A percentile compares a stretch with the other conserved stretches of the same genome.
These are phyloP conservation scores for Chlorella sorokiniana DNA, from an alignment of 139 green algal genomes.

Conservation along the genomic window DNA sequence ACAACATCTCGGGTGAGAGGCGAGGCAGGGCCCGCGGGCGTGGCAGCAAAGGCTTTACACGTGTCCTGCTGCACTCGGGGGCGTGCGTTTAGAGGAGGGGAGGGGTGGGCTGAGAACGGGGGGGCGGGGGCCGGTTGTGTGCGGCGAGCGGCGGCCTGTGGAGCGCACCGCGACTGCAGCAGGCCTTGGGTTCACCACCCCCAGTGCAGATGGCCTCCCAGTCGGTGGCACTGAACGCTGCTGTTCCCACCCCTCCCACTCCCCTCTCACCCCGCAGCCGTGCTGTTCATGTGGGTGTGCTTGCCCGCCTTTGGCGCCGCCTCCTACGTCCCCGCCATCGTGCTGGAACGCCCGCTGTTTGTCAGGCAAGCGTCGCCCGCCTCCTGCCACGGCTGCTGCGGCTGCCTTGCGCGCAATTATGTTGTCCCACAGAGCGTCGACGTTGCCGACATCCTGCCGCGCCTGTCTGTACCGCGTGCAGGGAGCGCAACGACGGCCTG, in stretches of 20 bases:
- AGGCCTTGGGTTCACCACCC: too few species aligned
- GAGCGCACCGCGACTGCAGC: too few species aligned
- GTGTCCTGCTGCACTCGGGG: too few species aligned
- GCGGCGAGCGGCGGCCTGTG: too few species aligned
- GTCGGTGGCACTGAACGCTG: too few species aligned
- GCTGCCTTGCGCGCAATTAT: neutral
- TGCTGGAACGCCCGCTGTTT: slow-evolving; percentile 82
- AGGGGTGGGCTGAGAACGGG: too few species aligned
- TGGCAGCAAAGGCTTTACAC: too few species aligned
- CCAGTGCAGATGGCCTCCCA: too few species aligned
- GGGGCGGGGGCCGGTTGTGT: too few species aligned
- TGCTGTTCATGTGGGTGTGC: slow-evolving; percentile 82
- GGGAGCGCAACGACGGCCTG: slow-evolving; percentile 80
- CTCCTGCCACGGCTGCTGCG: neutral
- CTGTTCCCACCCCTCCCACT: neutral
- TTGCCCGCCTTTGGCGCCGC: slow-evolving; percentile 78
- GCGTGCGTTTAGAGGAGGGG: too few species aligned
- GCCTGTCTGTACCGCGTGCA: slow-evolving; percentile 6
- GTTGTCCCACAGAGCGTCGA: neutral
- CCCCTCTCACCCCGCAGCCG: slow-evolving; percentile 22
- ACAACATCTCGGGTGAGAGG: slow-evolving; percentile 66
- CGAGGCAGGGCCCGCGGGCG: too few species aligned
- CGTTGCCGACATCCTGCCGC: neutral
- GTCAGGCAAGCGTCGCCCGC: slow-evolving; percentile 38
- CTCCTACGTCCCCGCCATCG: slow-evolving; percentile 78